Evolutionary conservation across 495 filamentous ascomycete species (phyloP).

Genomic region (Xylaria palmicola): DNA sequence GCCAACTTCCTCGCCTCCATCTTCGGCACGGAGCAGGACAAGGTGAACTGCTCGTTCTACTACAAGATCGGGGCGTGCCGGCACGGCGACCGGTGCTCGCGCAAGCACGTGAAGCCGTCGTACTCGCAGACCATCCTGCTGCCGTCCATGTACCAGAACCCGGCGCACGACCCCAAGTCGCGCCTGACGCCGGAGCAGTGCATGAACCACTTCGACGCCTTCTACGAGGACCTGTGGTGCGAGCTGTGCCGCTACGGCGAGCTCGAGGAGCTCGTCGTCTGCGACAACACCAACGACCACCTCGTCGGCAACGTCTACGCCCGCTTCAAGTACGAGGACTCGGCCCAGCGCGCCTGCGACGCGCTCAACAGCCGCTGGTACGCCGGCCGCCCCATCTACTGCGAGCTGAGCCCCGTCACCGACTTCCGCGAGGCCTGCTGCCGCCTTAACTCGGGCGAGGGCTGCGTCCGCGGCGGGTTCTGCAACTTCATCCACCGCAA

Average conservation of each 20-base stretch:
- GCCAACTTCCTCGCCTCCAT: slow-evolving; percentile 99
- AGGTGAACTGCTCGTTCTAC: slow-evolving; percentile 58
- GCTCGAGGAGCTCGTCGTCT: slow-evolving; percentile 85
- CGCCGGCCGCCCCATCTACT: slow-evolving; percentile 95
- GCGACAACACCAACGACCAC: slow-evolving; percentile 97
- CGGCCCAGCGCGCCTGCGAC: slow-evolving; percentile 90
- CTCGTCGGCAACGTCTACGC: slow-evolving; percentile 99
- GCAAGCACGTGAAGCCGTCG: slow-evolving; percentile 98
- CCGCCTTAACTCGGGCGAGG: slow-evolving; percentile 88
- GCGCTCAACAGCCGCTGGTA: slow-evolving; percentile 94
- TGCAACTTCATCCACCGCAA: slow-evolving; percentile 99
- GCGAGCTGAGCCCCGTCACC: slow-evolving; percentile 93
- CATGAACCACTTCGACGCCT: slow-evolving; percentile 98
- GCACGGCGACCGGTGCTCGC: slow-evolving; percentile 95
- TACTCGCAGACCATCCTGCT: slow-evolving; percentile 97
- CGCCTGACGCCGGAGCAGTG: slow-evolving; percentile 93
- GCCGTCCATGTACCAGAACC: slow-evolving; percentile 98
- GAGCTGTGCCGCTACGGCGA: slow-evolving; percentile 96
- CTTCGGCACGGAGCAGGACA: slow-evolving; percentile 99
- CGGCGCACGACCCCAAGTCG: slow-evolving; percentile 93
- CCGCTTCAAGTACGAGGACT: slow-evolving; percentile 99
- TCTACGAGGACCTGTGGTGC: slow-evolving; percentile 99
- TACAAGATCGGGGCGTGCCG: slow-evolving; percentile 99
- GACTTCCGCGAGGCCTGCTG: slow-evolving; percentile 99
- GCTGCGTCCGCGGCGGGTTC: slow-evolving; percentile 93